These are phyloP conservation scores for Golubevia pallescens DNA, from an alignment of 1,284 basidiomycete species.

Conservation along the genomic window DNA sequence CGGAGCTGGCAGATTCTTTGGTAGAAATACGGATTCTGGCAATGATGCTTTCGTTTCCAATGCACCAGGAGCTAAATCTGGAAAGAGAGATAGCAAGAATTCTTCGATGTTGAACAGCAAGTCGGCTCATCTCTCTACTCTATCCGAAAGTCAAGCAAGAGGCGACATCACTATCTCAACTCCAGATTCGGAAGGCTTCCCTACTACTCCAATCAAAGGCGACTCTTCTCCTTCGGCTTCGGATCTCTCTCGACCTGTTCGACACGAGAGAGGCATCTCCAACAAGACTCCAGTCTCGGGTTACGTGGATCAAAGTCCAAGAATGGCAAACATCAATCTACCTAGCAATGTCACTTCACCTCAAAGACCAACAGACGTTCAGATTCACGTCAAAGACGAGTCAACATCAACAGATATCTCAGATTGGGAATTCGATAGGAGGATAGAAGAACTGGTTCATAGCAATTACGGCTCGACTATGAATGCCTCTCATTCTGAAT, in stretches of 20 bases:
- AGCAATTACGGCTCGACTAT: constrained; percentile 30
- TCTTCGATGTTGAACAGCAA: too few relatives aligned
- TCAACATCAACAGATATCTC: not conserved
- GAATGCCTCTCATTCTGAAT: constrained; percentile 4
- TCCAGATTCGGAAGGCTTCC: not conserved
- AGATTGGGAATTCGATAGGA: constrained; percentile 40
- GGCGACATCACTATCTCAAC: not conserved
- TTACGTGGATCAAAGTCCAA: constrained; percentile 18
- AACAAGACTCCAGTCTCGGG: constrained; percentile 55
- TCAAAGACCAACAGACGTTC: not conserved
- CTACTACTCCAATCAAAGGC: not conserved
- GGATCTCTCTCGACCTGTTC: not conserved
- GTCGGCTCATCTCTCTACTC: constrained; percentile 16
- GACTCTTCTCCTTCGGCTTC: not conserved
- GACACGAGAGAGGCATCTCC: constrained; percentile 40
- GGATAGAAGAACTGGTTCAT: constrained; percentile 45
- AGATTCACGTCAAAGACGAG: too few relatives aligned
- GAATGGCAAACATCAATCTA: not conserved
- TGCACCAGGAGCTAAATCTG: too few relatives aligned
- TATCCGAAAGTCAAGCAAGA: constrained; percentile 22
- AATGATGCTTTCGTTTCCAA: too few relatives aligned
- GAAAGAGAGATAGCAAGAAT: too few relatives aligned
- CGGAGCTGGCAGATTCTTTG: too few relatives aligned
- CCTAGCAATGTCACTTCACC: not conserved
- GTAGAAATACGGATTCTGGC: too few relatives aligned